A percentile compares a stretch with the other conserved stretches of the same genome.
These are phyloP conservation scores for Aspergillus pseudotamarii DNA, from an alignment of 2,329 filamentous ascomycete genomes.

Conservation along the genomic window DNA sequence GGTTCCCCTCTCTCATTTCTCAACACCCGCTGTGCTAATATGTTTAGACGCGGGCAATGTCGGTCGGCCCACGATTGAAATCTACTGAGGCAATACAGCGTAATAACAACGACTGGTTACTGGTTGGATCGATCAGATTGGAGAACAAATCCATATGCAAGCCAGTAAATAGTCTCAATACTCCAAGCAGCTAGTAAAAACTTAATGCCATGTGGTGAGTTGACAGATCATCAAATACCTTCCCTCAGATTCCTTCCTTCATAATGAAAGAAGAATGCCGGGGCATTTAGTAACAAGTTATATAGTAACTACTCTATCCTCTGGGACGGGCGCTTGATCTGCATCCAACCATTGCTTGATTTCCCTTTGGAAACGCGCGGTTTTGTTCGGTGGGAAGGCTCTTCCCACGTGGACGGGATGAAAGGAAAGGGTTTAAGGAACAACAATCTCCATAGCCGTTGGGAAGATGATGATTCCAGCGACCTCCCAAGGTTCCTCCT, in stretches of 20 bases:
- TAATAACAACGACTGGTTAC: not conserved
- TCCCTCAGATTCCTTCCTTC: no score
- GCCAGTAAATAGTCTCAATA: slow-evolving; percentile 15
- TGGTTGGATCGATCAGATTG: slow-evolving; percentile 13
- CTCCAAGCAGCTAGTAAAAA: slow-evolving; percentile 14
- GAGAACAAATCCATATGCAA: slow-evolving; percentile 13
- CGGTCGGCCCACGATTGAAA: not conserved
- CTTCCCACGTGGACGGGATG: slow-evolving; percentile 22
- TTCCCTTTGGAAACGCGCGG: slow-evolving; percentile 1
- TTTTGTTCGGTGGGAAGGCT: slow-evolving; percentile 11
- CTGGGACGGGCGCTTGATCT: slow-evolving; percentile 14
- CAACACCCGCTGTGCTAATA: not conserved
- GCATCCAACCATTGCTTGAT: slow-evolving; percentile 24
- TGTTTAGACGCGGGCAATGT: not conserved
- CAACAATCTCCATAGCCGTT: not conserved
- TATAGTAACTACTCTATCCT: no score
- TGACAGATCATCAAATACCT: slow-evolving; percentile 12
- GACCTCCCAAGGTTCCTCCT: no score
- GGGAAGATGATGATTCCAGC: not conserved
- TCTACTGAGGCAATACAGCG: slow-evolving; percentile 1
- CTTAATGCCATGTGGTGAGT: slow-evolving; percentile 10
- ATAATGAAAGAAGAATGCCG: no score
- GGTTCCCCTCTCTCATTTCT: not conserved
- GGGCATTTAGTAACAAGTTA: no score
- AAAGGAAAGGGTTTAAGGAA: not conserved